phyloP scores from a whole-genome alignment of 1,284 basidiomycete species.

The Trichosporon sp. region DNA sequence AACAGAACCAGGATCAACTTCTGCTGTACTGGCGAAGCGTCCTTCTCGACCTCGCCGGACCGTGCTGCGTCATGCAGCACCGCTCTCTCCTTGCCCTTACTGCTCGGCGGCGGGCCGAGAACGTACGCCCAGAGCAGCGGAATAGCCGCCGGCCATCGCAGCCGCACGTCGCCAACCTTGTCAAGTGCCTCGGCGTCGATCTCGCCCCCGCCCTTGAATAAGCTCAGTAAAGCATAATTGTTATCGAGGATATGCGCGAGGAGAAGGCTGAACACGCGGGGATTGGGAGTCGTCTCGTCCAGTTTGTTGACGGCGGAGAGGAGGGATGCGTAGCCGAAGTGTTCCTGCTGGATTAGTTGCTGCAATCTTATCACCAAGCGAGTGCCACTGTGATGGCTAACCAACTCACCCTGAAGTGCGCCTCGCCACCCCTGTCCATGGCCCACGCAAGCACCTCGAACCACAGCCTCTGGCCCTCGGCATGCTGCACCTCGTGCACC shows the following conservation, averaged over 20 bases:
- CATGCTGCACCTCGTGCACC: conserved; percentile 49
- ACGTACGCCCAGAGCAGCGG: conserved; percentile 48
- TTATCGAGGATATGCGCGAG: conserved; percentile 48
- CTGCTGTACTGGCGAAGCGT: conserved; percentile 6
- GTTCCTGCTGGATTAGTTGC: conserved; percentile 30
- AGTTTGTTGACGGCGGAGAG: conserved; percentile 28
- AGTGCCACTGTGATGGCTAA: background rate
- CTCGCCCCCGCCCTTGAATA: conserved; percentile 30
- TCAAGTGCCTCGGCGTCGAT: conserved; percentile 26
- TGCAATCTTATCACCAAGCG: background rate
- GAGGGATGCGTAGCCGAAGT: conserved; percentile 42
- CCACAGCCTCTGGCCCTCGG: conserved; percentile 46
- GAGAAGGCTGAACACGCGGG: conserved; percentile 43
- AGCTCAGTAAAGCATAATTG: conserved; percentile 47
- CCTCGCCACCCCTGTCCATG: conserved; percentile 39
- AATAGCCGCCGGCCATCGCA: conserved; percentile 39
- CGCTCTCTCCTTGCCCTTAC: background rate
- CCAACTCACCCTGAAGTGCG: conserved; percentile 41
- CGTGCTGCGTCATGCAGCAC: background rate
- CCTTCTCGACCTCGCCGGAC: conserved; percentile 6
- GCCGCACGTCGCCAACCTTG: conserved; percentile 37
- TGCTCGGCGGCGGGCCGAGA: conserved; percentile 32
- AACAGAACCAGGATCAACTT: conserved; percentile 38
- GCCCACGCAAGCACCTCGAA: conserved; percentile 50
- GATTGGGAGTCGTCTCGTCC: conserved; percentile 28